Conservation (phyloP, 2,329 filamentous ascomycete genomes). For the Paraconiothyrium sp. region DNA sequence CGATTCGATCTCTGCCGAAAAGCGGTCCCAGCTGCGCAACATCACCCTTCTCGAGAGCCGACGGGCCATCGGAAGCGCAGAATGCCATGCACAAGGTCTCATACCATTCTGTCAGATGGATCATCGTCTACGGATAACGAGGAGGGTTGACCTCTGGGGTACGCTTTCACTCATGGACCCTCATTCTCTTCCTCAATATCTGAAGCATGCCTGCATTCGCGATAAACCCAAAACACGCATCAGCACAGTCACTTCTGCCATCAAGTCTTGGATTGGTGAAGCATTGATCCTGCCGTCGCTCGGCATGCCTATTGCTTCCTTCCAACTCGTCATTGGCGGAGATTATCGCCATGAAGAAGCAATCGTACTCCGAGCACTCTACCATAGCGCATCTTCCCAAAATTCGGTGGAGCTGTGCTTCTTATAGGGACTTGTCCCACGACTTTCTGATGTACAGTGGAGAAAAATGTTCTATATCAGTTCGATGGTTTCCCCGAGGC, state of each 20-base stretch:
- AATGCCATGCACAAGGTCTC: constrained; percentile 14
- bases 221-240: background rate
- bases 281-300: background rate
- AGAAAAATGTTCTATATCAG: background rate
- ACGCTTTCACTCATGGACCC: background rate
- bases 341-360: background rate
- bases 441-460: background rate
- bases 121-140: background rate
- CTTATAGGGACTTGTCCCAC: background rate
- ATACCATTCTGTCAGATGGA: constrained; percentile 14
- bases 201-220: background rate
- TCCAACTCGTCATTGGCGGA: background rate
- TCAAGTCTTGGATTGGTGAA: background rate
- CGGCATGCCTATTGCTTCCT: background rate
- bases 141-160: background rate
- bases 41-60: constrained; percentile 11
- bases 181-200: background rate
- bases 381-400: background rate
- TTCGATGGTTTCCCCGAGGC: background rate
- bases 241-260: background rate
- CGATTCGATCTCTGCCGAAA: background rate
- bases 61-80: background rate
- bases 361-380: background rate
- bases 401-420: background rate
- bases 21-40: background rate